Evolutionary conservation across 371 early-diverging fungal species (phyloP).

Genomic region (Actinomortierella ambigua): DNA sequence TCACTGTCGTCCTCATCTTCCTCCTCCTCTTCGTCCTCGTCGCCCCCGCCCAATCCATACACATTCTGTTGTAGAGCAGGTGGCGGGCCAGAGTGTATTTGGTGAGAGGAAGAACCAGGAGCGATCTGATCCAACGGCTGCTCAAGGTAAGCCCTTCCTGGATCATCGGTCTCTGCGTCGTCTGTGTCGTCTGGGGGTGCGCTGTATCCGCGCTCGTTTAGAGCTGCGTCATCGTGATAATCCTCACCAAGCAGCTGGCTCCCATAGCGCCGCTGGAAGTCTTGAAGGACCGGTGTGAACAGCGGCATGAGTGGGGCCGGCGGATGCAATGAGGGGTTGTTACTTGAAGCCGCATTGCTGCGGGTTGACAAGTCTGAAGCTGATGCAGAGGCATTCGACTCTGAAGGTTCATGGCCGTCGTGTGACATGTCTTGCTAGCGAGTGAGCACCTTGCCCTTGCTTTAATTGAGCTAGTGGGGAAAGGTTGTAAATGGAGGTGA

Average conservation of each 20-base stretch:
- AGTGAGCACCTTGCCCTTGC: too few species aligned
- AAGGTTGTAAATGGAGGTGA: too few species aligned
- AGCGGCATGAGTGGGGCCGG: conserved; percentile 33
- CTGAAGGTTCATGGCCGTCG: too few species aligned
- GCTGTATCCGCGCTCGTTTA: background rate
- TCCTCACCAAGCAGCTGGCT: conserved; percentile 19
- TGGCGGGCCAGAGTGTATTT: too few species aligned
- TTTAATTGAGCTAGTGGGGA: too few species aligned
- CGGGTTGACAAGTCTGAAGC: too few species aligned
- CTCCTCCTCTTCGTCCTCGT: conserved; percentile 8
- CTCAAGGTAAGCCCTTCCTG: background rate
- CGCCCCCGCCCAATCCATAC: conserved; percentile 2
- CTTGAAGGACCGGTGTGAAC: conserved; percentile 41
- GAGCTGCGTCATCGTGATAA: background rate
- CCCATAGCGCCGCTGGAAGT: conserved; percentile 34
- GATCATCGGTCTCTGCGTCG: background rate
- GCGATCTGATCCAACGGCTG: too few species aligned
- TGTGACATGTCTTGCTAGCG: too few species aligned
- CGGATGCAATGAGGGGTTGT: too few species aligned
- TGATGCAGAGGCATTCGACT: too few species aligned
- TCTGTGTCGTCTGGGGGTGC: conserved; percentile 3
- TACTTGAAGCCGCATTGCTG: too few species aligned
- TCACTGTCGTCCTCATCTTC: background rate
- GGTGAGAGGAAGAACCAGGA: too few species aligned
- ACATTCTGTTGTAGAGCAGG: background rate